Percentiles rank a stretch among this genome's conserved stretches.
These are phyloP conservation scores for Yamadazyma friedrichii DNA, from an alignment of 1,139 yeast species.

Conservation along the genomic window DNA sequence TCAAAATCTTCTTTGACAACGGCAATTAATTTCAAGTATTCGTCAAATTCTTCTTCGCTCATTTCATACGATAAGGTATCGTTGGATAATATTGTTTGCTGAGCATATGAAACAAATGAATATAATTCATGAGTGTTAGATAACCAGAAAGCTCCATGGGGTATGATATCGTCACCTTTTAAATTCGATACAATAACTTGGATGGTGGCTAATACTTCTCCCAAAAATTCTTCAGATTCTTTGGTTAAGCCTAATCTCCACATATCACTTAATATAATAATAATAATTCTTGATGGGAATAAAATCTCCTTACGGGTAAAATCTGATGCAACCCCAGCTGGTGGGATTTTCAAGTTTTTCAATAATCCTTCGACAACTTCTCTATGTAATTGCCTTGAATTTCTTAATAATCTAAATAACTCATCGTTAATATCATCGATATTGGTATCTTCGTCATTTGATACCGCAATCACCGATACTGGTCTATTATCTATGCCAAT, in stretches of 20 bases:
- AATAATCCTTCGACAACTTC: slow-evolving; percentile 88
- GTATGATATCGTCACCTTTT: slow-evolving; percentile 83
- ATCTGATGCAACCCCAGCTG: slow-evolving; percentile 79
- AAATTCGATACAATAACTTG: slow-evolving; percentile 72
- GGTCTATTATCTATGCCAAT: slow-evolving; percentile 39
- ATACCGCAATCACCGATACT: slow-evolving; percentile 59
- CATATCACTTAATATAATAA: slow-evolving; percentile 92
- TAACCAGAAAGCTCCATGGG: slow-evolving; percentile 97
- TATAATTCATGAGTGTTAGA: slow-evolving; percentile 94
- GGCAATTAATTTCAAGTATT: slow-evolving; percentile 84
- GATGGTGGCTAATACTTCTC: slow-evolving; percentile 84
- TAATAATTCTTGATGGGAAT: slow-evolving; percentile 94
- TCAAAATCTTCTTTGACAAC: slow-evolving; percentile 95
- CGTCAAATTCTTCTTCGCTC: slow-evolving; percentile 88
- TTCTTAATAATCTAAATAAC: slow-evolving; percentile 69
- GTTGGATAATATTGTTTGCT: slow-evolving; percentile 80
- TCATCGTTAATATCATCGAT: slow-evolving; percentile 73
- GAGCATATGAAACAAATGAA: slow-evolving; percentile 93
- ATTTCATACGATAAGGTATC: slow-evolving; percentile 78
- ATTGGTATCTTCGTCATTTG: slow-evolving; percentile 55
- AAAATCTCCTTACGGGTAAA: slow-evolving; percentile 87
- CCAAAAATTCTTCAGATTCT: slow-evolving; percentile 88
- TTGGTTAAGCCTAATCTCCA: slow-evolving; percentile 95
- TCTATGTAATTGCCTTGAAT: slow-evolving; percentile 72
- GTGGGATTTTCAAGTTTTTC: slow-evolving; percentile 85